Base-by-base conservation (phyloP, 768 basidiomycete species). In the Mycena kentingensis region DNA sequence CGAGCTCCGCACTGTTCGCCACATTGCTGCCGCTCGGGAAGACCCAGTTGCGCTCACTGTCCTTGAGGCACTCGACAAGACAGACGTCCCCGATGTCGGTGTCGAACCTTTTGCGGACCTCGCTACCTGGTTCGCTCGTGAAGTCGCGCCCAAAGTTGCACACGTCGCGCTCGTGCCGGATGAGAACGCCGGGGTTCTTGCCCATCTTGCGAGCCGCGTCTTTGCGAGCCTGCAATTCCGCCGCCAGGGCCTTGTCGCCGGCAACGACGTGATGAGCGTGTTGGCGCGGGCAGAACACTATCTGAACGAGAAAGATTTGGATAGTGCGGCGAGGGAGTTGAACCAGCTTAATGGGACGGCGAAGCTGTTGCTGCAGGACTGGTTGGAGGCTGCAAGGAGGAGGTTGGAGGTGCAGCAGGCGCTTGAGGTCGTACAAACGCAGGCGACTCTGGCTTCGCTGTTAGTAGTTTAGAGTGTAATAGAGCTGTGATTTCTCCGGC, bases 151-250 rank as follows among this genome's bases (percentile, higher is more conserved):
- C 15, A 86, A 85, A 51, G 86, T 98, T 44, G 81, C 87, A 24
- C 83, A 81, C 47, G 93, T 97, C n/a, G 89, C 95, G 6, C 79
- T 99, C 43, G 93, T 98, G 3, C 97, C 97, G 3, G 91, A 96
- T 61, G 77, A 86, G 69, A 80, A 93, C 62, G 93, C 93, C 3
- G 93, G 93, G 19, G 78, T 98, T 34, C 75, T 97, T 12, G 87
- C 93, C 2, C 90, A 93, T 67, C 73, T 97, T 19, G 87, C 91
- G 12, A 92, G 89, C n/a, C 80, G 84, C 44, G 73, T 85, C 22
- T 71, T 97, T 45, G 87, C 89, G 11, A 73, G 80, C 34, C 77
- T 97, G 58, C 76, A 84, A 49, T 96, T 98, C 76, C 83, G 82
- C 67, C 77, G 88, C 57, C 83, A 84, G 16, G 94, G 95, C 0